Conservation (phyloP, 441 rosid species). For the Erysimum cheiri region DNA sequence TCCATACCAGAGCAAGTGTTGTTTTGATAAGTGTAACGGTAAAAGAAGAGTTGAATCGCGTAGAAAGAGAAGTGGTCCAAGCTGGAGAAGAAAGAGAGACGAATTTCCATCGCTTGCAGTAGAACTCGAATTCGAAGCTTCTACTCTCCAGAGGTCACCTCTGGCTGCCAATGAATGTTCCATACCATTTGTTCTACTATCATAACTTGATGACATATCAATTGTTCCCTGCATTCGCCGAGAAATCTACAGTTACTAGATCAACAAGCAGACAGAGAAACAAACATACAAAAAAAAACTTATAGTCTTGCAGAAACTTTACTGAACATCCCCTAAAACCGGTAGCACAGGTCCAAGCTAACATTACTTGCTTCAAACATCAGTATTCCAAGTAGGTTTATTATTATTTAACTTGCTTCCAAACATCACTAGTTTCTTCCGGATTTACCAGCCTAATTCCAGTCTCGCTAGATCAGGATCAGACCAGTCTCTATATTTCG, state of each 20-base stretch:
- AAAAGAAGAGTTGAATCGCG: slow-evolving; percentile 89
- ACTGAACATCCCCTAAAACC: not conserved
- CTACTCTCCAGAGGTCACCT: slow-evolving; percentile 93
- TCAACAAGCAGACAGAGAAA: slow-evolving; percentile 13
- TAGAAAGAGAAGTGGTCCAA: slow-evolving; percentile 86
- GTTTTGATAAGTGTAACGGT: slow-evolving; percentile 92
- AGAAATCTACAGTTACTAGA: slow-evolving; percentile 29
- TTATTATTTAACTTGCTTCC: not conserved
- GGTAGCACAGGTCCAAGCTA: not conserved
- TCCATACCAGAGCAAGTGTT: slow-evolving; percentile 98
- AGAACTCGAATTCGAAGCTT: slow-evolving; percentile 74
- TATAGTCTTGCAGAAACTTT: not conserved
- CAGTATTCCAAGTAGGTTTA: not conserved
- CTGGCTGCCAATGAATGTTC: slow-evolving; percentile 83
- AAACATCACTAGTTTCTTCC: not conserved
- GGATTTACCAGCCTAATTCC: not conserved
- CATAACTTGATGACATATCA: slow-evolving; percentile 77
- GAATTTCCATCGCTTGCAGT: slow-evolving; percentile 68
- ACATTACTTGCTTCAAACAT: not conserved
- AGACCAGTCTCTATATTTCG: not conserved
- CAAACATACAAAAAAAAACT: not conserved
- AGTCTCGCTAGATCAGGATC: not conserved
- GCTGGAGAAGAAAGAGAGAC: slow-evolving; percentile 88
- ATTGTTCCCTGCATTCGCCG: slow-evolving; percentile 59
- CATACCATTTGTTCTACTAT: slow-evolving; percentile 66